Evolutionary conservation across 2,329 filamentous ascomycete species (phyloP).

Genomic region (Trichoderma pleuroti): DNA sequence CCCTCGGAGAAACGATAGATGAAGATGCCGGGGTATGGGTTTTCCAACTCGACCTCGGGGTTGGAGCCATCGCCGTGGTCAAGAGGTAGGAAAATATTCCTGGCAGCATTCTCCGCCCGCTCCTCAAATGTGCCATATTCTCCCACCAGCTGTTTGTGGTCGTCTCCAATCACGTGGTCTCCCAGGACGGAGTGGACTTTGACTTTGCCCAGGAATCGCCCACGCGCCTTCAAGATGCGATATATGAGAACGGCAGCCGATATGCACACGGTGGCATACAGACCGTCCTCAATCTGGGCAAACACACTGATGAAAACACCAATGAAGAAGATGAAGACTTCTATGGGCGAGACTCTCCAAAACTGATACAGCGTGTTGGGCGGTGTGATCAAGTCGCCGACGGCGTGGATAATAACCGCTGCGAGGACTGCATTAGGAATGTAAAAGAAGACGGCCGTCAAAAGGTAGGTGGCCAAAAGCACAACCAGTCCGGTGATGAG

Average conservation of each 20-base stretch:
- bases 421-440: constrained; percentile 79
- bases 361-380: constrained; percentile 93
- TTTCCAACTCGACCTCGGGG: constrained; percentile 72
- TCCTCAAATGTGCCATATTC: constrained; percentile 57
- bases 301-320: constrained; percentile 91
- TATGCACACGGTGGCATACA: constrained; percentile 79
- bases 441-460: constrained; percentile 88
- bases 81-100: constrained; percentile 84
- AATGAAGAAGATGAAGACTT: constrained; percentile 88
- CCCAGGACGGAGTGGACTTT: constrained; percentile 75
- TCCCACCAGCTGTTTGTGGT: constrained; percentile 44
- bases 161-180: constrained; percentile 67
- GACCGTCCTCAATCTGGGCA: constrained; percentile 81
- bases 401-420: constrained; percentile 92
- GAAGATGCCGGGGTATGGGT: constrained; percentile 87
- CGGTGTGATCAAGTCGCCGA: constrained; percentile 85
- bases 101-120: constrained; percentile 46
- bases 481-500: constrained; percentile 84
- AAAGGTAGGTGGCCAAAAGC: constrained; percentile 81
- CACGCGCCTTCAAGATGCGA: constrained; percentile 77
- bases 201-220: constrained; percentile 69
- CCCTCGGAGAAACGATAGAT: constrained; percentile 94
- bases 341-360: constrained; percentile 87
- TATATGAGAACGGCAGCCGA: constrained; percentile 78
- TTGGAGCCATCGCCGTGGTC: constrained; percentile 89